Percentiles rank a stretch among this genome's conserved stretches.
Evolutionary conservation across 2,329 filamentous ascomycete species (phyloP).

Genomic region (Huntiella savannae): DNA sequence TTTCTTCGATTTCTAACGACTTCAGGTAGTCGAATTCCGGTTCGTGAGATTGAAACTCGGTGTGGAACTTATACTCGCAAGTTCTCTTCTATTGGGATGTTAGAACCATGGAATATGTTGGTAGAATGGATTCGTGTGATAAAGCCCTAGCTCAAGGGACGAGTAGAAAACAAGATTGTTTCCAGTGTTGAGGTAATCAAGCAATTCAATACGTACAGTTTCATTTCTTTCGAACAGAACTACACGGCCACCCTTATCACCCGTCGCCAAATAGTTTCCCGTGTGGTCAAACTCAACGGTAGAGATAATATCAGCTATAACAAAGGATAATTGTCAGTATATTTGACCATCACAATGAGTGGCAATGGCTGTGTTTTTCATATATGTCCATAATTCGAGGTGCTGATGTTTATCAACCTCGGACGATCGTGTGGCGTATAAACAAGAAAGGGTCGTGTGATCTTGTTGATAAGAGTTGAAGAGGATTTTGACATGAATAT

Average conservation of each 20-base stretch:
- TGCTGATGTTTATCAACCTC: too few relatives aligned
- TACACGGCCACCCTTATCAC: constrained; percentile 71
- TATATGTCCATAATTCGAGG: too few relatives aligned
- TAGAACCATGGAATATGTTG: neutral
- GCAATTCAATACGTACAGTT: constrained; percentile 43
- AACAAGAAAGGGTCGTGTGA: too few relatives aligned
- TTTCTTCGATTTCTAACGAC: constrained; percentile 97
- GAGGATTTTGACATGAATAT: too few relatives aligned
- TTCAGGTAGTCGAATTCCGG: constrained; percentile 99
- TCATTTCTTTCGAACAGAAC: constrained; percentile 87
- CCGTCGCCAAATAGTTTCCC: constrained; percentile 76
- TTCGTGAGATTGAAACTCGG: constrained; percentile 98
- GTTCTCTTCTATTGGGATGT: constrained; percentile 68
- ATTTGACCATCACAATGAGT: too few relatives aligned
- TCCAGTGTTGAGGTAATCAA: neutral
- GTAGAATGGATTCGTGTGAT: neutral
- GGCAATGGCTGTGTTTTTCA: too few relatives aligned
- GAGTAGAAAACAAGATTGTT: neutral
- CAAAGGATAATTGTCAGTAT: too few relatives aligned
- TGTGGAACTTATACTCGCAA: constrained; percentile 99
- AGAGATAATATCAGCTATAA: constrained; percentile 68
- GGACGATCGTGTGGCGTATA: too few relatives aligned
- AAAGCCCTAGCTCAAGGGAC: too few relatives aligned
- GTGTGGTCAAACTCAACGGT: constrained; percentile 84
- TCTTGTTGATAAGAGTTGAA: too few relatives aligned